These are phyloP conservation scores for Fusarium napiforme DNA, from an alignment of 2,329 filamentous ascomycete genomes.

Conservation along the genomic window DNA sequence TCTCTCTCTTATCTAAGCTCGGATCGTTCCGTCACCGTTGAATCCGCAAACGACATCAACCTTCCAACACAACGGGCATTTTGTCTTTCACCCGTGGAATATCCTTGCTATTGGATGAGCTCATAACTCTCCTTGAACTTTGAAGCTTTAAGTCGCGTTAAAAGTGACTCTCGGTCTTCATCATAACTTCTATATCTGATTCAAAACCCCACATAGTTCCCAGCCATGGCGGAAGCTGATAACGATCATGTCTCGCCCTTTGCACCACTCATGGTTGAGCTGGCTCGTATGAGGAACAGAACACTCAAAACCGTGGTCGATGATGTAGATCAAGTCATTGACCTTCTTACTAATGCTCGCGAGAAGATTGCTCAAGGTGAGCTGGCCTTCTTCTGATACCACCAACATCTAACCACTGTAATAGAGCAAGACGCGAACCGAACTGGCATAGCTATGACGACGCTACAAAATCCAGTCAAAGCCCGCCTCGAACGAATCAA, in stretches of 20 bases:
- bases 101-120: constrained; percentile 6
- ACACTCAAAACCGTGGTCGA: constrained; percentile 76
- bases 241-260: constrained; percentile 58
- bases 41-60: constrained; percentile 38
- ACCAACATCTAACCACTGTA: constrained; percentile 21
- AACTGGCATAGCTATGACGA: constrained; percentile 79
- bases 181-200: background rate
- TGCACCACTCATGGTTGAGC: constrained; percentile 74
- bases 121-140: background rate
- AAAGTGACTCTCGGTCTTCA: background rate
- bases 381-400: background rate
- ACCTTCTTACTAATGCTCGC: constrained; percentile 77
- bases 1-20: constrained; percentile 26
- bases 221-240: constrained; percentile 50
- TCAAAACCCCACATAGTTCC: constrained; percentile 2
- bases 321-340: constrained; percentile 86
- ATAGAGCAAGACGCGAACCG: constrained; percentile 60
- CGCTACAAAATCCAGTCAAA: constrained; percentile 87
- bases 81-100: constrained; percentile 4
- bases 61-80: constrained; percentile 18
- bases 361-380: constrained; percentile 77
- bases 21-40: constrained; percentile 20
- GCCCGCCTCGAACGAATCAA: constrained; percentile 83
- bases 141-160: background rate
- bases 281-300: constrained; percentile 75